These are phyloP conservation scores for Penicillium arizonense DNA, from an alignment of 495 filamentous ascomycete species.

Conservation along the genomic window DNA sequence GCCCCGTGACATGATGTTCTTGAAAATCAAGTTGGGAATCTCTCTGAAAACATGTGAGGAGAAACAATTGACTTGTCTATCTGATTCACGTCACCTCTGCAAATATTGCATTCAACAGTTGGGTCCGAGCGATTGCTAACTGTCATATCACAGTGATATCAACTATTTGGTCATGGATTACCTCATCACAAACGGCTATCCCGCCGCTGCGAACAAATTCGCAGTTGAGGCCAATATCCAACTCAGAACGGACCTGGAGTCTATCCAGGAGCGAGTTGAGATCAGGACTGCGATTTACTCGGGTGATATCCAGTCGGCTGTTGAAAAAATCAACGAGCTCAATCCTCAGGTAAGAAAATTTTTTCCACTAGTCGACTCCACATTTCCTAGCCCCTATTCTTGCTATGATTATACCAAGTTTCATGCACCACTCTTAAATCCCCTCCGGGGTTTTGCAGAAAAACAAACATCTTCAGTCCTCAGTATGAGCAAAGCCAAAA, in stretches of 20 bases:
- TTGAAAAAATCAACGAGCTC: conserved; percentile 83
- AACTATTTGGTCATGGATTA: conserved; percentile 97
- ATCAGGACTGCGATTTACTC: conserved; percentile 78
- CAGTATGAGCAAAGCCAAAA: conserved; percentile 72
- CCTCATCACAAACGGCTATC: conserved; percentile 92
- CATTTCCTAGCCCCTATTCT: conserved; percentile 17
- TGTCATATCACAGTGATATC: conserved; percentile 67
- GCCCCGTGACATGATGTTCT: conserved; percentile 69
- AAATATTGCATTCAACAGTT: conserved; percentile 7
- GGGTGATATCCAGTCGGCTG: conserved; percentile 81
- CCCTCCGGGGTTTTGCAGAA: conserved; percentile 83
- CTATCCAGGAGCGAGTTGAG: conserved; percentile 73
- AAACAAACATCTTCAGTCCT: conserved; percentile 93
- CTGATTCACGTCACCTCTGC: conserved; percentile 44
- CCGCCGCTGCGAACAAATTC: conserved; percentile 90
- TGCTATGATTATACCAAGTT: conserved; percentile 92
- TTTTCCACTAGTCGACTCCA: conserved; percentile 7
- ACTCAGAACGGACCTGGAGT: conserved; percentile 63
- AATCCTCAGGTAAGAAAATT: conserved; percentile 75
- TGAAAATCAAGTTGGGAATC: conserved; percentile 98
- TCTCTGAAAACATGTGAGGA: conserved; percentile 95
- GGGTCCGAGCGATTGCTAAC: conserved; percentile 28
- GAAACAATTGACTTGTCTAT: conserved; percentile 74
- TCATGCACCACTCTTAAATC: conserved; percentile 99
- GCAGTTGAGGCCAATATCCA: conserved; percentile 88